These are phyloP conservation scores for Salix purpurea DNA, from an alignment of 345 rosid species.

Conservation along the genomic window DNA sequence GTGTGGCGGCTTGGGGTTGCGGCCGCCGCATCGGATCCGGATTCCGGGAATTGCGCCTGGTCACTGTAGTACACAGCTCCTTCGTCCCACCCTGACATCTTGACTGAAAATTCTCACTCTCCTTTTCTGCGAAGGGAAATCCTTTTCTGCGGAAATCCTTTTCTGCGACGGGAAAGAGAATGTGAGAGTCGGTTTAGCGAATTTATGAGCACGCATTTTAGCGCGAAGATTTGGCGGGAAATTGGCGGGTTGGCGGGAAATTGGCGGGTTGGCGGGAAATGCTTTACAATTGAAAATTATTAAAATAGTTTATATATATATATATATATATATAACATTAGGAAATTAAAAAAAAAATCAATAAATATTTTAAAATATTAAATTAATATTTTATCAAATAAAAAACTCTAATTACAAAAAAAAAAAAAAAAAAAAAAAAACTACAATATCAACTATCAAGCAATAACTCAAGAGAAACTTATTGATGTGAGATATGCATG, in stretches of 20 bases:
- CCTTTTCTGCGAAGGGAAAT: neutral
- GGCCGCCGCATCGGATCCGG: slow-evolving; percentile 32
- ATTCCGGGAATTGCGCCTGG: slow-evolving; percentile 81
- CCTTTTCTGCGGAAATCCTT: neutral
- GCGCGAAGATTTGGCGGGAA: slow-evolving; percentile 18
- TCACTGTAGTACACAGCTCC: slow-evolving; percentile 90
- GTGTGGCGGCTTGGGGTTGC: slow-evolving; percentile 62
- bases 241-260: neutral
- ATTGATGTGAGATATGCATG: too few species aligned
- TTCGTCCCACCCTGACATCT: slow-evolving; percentile 92
- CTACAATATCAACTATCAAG: too few species aligned
- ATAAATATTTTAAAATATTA: too few species aligned
- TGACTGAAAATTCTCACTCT: neutral
- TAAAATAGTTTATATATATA: too few species aligned
- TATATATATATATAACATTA: too few species aligned
- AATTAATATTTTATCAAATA: too few species aligned
- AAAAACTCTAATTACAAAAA: too few species aligned
- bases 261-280: neutral
- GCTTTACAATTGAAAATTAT: too few species aligned
- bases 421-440: too few species aligned
- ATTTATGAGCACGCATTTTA: neutral
- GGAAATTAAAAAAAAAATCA: too few species aligned
- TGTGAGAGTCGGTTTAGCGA: neutral
- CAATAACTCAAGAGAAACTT: too few species aligned
- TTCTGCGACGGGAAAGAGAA: neutral